Evolutionary conservation across 2,329 filamentous ascomycete genomes (phyloP).

Genomic region (Beauveria pseudobassiana): DNA sequence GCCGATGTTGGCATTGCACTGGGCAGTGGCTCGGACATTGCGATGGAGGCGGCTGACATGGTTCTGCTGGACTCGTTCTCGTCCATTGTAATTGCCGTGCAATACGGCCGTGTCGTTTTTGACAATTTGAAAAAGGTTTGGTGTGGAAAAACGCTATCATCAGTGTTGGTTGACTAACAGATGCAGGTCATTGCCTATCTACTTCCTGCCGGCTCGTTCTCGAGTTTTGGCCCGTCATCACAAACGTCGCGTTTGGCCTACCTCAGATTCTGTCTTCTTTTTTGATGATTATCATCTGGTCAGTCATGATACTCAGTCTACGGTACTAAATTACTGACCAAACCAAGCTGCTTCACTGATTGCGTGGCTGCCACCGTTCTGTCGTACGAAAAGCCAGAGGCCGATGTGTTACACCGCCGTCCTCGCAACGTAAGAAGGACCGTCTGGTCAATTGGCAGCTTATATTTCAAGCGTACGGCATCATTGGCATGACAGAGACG

Average conservation of each 20-base stretch:
- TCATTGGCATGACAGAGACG: conserved; percentile 59
- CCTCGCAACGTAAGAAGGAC: conserved; percentile 64
- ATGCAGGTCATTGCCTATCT: conserved; percentile 52
- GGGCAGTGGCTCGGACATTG: conserved; percentile 74
- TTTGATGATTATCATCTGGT: conserved; percentile 63
- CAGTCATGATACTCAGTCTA: conserved; percentile 9
- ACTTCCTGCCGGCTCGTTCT: conserved; percentile 65
- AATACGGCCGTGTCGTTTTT: conserved; percentile 69
- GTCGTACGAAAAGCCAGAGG: conserved; percentile 70
- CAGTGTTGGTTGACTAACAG: neutral
- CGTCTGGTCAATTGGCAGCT: conserved; percentile 67
- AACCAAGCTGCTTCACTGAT: conserved; percentile 63
- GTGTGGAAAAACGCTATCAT: neutral
- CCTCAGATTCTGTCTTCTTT: conserved; percentile 68
- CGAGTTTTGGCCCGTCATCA: conserved; percentile 71
- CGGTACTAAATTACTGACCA: neutral
- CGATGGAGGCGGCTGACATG: conserved; percentile 74
- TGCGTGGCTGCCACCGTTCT: conserved; percentile 65
- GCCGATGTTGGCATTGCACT: conserved; percentile 81
- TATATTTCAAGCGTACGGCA: conserved; percentile 63
- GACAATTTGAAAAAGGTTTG: conserved; percentile 65
- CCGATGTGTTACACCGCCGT: conserved; percentile 62
- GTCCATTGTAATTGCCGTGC: conserved; percentile 63
- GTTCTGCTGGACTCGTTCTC: conserved; percentile 70
- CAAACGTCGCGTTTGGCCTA: conserved; percentile 63